Conservation (phyloP, 805 yeast species). For the Peterozyma toletana region DNA sequence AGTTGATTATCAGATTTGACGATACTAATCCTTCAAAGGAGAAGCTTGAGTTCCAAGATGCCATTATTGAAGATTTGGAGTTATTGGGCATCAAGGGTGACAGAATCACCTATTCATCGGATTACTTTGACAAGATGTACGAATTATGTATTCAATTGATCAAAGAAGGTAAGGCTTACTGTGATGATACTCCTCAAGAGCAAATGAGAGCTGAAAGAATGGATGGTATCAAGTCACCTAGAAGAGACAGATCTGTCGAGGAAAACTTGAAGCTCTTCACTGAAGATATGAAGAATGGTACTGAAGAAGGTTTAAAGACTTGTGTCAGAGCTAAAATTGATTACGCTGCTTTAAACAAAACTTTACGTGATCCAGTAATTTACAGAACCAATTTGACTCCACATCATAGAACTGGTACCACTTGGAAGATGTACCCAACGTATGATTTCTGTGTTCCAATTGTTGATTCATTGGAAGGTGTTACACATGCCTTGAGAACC, state of each 20-base stretch:
- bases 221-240: slow-evolving; percentile 89
- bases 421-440: slow-evolving; percentile 97
- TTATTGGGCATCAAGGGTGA: slow-evolving; percentile 93
- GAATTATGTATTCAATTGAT: slow-evolving; percentile 79
- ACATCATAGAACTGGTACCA: slow-evolving; percentile 90
- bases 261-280: slow-evolving; percentile 84
- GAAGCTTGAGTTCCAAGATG: slow-evolving; percentile 88
- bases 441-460: slow-evolving; percentile 98
- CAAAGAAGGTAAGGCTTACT: slow-evolving; percentile 93
- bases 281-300: slow-evolving; percentile 89
- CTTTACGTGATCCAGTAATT: slow-evolving; percentile 95
- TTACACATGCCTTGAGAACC: slow-evolving; percentile 96
- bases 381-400: slow-evolving; percentile 97
- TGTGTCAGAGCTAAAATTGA: slow-evolving; percentile 97
- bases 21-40: slow-evolving; percentile 98
- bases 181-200: slow-evolving; percentile 94
- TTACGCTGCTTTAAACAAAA: slow-evolving; percentile 83
- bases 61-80: slow-evolving; percentile 87
- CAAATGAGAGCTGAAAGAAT: slow-evolving; percentile 98
- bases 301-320: slow-evolving; percentile 85
- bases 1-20: slow-evolving; percentile 92
- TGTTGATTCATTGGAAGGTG: slow-evolving; percentile 94
- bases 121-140: slow-evolving; percentile 89
- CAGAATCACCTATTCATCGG: slow-evolving; percentile 79
- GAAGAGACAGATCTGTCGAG: slow-evolving; percentile 90